phyloP scores from a whole-genome alignment of 805 yeast species.

The Saturnispora diversa region DNA sequence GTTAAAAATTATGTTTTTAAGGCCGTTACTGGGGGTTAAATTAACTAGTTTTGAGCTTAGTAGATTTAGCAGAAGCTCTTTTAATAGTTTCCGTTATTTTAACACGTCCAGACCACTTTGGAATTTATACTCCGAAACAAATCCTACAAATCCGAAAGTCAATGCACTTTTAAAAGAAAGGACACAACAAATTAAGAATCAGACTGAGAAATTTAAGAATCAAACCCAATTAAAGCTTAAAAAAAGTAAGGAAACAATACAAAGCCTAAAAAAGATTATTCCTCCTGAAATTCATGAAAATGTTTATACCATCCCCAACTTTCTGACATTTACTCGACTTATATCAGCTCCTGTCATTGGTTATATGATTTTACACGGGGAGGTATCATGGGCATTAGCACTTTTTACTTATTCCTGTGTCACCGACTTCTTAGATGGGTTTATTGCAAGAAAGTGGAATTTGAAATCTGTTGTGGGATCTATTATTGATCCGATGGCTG shows the following conservation, averaged over 20 bases:
- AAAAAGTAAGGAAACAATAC: conserved; percentile 16
- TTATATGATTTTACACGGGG: conserved; percentile 57
- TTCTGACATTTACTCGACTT: conserved; percentile 76
- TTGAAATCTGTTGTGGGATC: conserved; percentile 80
- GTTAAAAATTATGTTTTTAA: background rate
- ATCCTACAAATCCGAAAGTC: conserved; percentile 4
- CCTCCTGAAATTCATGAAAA: conserved; percentile 42
- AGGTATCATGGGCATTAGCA: conserved; percentile 56
- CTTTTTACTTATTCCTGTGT: conserved; percentile 78
- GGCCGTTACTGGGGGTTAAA: background rate
- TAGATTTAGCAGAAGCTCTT: no score
- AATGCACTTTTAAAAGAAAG: conserved; percentile 3
- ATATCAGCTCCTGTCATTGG: conserved; percentile 80
- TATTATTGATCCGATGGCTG: conserved; percentile 92
- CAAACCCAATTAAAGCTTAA: conserved; percentile 1
- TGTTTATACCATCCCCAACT: conserved; percentile 78
- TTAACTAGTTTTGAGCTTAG: background rate
- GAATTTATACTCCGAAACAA: background rate
- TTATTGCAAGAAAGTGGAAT: conserved; percentile 72
- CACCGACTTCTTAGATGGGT: conserved; percentile 91
- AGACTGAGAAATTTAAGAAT: background rate
- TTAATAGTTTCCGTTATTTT: conserved; percentile 6
- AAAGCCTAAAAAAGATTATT: conserved; percentile 27
- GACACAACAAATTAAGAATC: conserved; percentile 4
- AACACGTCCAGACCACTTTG: background rate